Percentiles rank a stretch among this genome's conserved stretches.
Evolutionary conservation across 495 filamentous ascomycete genomes (phyloP).

Genomic region (Annulohypoxylon moriforme): DNA sequence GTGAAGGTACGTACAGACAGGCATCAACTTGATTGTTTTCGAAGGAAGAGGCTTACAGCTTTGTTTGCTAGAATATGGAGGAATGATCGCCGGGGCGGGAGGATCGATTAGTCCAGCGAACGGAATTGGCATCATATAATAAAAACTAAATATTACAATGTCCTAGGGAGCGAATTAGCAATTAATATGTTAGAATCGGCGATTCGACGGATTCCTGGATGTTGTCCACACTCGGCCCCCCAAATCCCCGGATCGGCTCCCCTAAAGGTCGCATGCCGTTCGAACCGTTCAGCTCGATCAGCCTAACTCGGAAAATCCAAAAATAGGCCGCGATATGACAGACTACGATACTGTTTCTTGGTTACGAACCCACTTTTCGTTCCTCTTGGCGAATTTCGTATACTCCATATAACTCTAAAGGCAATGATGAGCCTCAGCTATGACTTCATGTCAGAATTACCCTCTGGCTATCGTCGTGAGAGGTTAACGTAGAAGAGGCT

Average conservation of each 20-base stretch:
- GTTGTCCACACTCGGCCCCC: neutral
- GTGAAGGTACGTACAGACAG: no score
- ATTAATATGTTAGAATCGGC: neutral
- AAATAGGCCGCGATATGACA: conserved; percentile 13
- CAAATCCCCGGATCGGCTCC: conserved; percentile 5
- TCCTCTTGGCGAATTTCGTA: neutral
- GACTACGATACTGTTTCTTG: neutral
- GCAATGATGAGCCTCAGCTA: conserved; percentile 20
- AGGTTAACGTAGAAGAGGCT: neutral
- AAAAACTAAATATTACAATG: no score
- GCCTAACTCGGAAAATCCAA: conserved; percentile 5
- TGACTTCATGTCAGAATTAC: conserved; percentile 17
- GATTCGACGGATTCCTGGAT: neutral
- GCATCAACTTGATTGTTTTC: neutral
- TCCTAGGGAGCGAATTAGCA: neutral
- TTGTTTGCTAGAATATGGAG: neutral
- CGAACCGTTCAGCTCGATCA: conserved; percentile 16
- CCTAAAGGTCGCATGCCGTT: neutral
- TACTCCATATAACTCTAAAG: neutral
- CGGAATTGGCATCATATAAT: neutral
- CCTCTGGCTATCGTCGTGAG: neutral
- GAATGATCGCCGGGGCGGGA: neutral
- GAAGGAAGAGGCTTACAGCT: neutral
- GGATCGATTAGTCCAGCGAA: neutral
- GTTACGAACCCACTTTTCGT: conserved; percentile 11